Evolutionary conservation across 1,284 basidiomycete genomes (phyloP).

Genomic region (Ceratobasidium theobromae): DNA sequence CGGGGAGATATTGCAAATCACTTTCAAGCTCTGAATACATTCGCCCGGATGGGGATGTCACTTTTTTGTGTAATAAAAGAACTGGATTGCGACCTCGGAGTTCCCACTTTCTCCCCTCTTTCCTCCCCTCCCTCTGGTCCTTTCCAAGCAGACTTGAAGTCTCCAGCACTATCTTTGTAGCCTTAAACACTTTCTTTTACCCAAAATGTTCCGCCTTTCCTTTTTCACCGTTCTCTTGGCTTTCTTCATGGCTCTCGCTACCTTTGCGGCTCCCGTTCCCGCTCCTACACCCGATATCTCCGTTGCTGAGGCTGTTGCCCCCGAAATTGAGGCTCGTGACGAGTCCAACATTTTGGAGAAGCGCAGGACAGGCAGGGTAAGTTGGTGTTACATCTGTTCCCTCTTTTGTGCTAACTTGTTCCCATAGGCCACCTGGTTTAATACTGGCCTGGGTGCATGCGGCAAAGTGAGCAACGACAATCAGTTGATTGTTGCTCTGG

Average conservation of each 20-base stretch:
- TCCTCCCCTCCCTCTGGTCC: neutral
- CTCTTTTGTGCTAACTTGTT: neutral
- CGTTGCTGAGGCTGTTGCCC: neutral
- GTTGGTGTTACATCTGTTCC: neutral
- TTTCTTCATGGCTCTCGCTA: constrained; percentile 19
- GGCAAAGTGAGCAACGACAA: constrained; percentile 35
- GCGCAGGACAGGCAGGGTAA: constrained; percentile 8
- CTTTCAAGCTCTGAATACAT: too few species aligned
- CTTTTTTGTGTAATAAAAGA: constrained; percentile 3
- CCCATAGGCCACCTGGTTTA: constrained; percentile 30
- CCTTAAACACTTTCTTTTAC: neutral
- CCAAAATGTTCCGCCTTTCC: constrained; percentile 24
- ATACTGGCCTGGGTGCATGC: constrained; percentile 34
- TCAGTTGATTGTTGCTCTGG: constrained; percentile 33
- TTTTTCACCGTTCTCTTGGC: constrained; percentile 10
- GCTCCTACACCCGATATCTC: neutral
- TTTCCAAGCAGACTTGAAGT: constrained; percentile 1
- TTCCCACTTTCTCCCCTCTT: neutral
- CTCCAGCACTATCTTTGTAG: constrained; percentile 23
- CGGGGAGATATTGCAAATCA: too few species aligned
- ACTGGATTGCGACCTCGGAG: neutral
- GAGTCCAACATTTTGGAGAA: constrained; percentile 9
- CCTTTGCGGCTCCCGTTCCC: neutral
- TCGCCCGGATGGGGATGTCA: neutral
- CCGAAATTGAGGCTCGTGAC: neutral